Base-by-base conservation (phyloP, 768 basidiomycete species). In the Tulasnella calospora region DNA sequence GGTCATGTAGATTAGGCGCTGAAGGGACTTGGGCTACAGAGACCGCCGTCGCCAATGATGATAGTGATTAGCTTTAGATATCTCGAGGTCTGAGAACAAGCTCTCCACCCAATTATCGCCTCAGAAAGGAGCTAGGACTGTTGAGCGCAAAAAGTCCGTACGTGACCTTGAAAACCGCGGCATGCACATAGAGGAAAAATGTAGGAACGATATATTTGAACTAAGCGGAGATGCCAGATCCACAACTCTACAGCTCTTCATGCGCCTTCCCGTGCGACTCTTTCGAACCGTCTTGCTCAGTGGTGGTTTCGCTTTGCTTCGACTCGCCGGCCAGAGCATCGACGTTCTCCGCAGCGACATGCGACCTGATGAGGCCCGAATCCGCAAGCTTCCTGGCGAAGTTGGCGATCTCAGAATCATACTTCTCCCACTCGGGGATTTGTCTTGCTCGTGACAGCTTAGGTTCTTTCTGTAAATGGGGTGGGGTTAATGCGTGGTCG, bases 381-480 rank as follows among this genome's bases (percentile, higher is more conserved):
- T 90, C 87, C 2, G 92, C 91, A 69, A 97, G 86, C 74, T 89
- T 87, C 35, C 89, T 88, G 0, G 93, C 91, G 80, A 99, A 94
- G 36, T 85, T 87, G 1, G 96, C 92, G 74, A 99, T 96, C 84
- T 99, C 96, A 7, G 86, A 82, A 83, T 99, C 97, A 82, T 98
- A 99, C 72, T 89, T 89, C 80, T 97, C 95, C 98, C 98, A 99
- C 83, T 99, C 98, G 0, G 98, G 97, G 74, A 99, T 98, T 82
- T 95, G 91, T 47, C 96, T 90, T 4, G 98, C 98, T 33, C 98
- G 90, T 4, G 91, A 89, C 7, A 99, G 88, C 84, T 99, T 99
- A 7, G 96, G 96, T 83, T 99, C 98, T 91, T 99, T 98, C 94
- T 98, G 86, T 83, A 76, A 40, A 76, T 6, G 67, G 23, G 27